Evolutionary conservation across 257 asterid genomes (phyloP), one percentile per base, ranked within the genome.

Genomic region (Eustoma russellianum): DNA sequence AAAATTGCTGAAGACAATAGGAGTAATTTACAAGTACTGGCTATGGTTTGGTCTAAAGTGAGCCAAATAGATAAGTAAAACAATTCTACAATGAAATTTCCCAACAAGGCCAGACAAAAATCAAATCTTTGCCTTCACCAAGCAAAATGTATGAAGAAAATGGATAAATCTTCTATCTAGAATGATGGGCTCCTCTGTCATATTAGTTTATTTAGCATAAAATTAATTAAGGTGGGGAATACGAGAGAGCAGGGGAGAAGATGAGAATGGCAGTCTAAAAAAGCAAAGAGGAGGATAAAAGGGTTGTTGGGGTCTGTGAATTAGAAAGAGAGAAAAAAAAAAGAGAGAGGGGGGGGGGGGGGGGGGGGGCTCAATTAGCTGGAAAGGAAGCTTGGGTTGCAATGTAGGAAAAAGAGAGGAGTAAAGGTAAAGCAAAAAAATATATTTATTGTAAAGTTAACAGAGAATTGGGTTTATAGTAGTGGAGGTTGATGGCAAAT

Each of bases 331-430:
- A 38, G 6, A 38, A 38, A 38, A n/a, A n/a, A n/a, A n/a, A n/a
- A n/a, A n/a, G n/a, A n/a, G n/a, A n/a, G n/a, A n/a, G n/a, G n/a
- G n/a, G n/a, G n/a, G n/a, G n/a, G n/a, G n/a, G n/a, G n/a, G n/a
- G 43, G 1, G 59, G 44, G 69, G 69, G 63, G 72, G 71, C 69
- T 73, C 72, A 63, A 65, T 60, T 57, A 75, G 79, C 75, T 75
- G 76, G 61, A 76, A 72, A 83, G 82, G 68, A 68, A 67, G 72
- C 86, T 38, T 79, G 76, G 73, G 77, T 76, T 77, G 83, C 81
- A 83, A 83, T 86, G 97, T 84, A 82, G 90, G 81, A 77, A 24
- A 71, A 52, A 65, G 67, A 50, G 52, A 62, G 47, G 40, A 53
- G 72, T 58, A 56, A 70, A 79, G 79, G 64, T 57, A n/a, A n/a